Evolutionary conservation across 2,329 filamentous ascomycete genomes (phyloP).

Genomic region (Elsinoe batatas): DNA sequence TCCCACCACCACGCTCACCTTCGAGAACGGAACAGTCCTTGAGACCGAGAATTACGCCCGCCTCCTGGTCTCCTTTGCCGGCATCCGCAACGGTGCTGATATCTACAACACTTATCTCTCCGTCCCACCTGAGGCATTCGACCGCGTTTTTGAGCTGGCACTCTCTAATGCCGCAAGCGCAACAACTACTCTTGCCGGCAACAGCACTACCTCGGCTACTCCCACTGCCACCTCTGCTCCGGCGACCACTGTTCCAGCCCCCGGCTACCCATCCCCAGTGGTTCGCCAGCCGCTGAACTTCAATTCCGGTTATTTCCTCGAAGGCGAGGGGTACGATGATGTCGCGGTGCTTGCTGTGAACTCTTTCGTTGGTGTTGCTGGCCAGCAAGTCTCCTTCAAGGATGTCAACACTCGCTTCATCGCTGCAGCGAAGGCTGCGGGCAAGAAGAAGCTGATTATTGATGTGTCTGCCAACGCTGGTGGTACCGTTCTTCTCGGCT

Average conservation of each 20-base stretch:
- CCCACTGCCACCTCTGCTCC: constrained; percentile 13
- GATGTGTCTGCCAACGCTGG: constrained; percentile 51
- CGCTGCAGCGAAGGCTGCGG: constrained; percentile 35
- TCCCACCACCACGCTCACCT: constrained; percentile 33
- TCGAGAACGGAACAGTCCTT: constrained; percentile 35
- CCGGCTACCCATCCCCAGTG: constrained; percentile 36
- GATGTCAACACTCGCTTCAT: constrained; percentile 34
- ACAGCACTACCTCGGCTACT: constrained; percentile 16
- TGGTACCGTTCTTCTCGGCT: constrained; percentile 49
- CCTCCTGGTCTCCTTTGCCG: constrained; percentile 32
- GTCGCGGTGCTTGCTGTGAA: constrained; percentile 37
- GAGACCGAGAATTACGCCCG: constrained; percentile 36
- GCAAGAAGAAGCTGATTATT: constrained; percentile 51
- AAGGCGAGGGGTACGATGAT: constrained; percentile 36
- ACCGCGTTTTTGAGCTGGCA: constrained; percentile 20
- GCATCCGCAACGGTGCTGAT: constrained; percentile 33
- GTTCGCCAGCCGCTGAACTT: constrained; percentile 32
- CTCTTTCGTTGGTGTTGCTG: constrained; percentile 30
- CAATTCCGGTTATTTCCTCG: constrained; percentile 39
- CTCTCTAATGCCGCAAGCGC: constrained; percentile 14
- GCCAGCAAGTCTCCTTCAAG: constrained; percentile 30
- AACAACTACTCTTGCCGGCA: constrained; percentile 8
- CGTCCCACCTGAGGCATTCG: constrained; percentile 16
- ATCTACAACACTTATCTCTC: constrained; percentile 31
- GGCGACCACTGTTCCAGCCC: constrained; percentile 24